Evolutionary conservation across 2,329 filamentous ascomycete species (phyloP), one percentile per base, ranked within the genome.

Genomic region (Ceratocystis alfenasii): DNA sequence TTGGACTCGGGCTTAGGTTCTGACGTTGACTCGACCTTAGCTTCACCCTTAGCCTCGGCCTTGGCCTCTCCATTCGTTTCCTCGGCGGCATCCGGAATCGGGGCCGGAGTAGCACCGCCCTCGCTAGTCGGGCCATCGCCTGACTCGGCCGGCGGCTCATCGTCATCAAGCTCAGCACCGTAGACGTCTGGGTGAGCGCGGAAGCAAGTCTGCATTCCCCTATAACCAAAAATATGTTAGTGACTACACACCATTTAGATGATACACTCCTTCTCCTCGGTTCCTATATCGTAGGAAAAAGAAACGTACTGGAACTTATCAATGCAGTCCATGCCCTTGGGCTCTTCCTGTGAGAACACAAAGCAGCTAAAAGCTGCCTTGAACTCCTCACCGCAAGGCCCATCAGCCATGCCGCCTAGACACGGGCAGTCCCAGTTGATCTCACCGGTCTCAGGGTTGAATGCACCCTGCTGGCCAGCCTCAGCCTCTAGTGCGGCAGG

Each of bases 361-460:
- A 99, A 99, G 79, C 94, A 99, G 83, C 91, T 96, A 73, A 99
- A 99, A 0, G 94, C 94, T 28, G 87, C 86, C 79, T 87, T 91
- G 83, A 99, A 99, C 73, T 97, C 87, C 74, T 95, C 90, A 61
- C 94, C 94, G 74, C 94, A 99, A 65, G 94, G 94, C 0, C 94
- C 94, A 73, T 96, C 79, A 6, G 94, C 94, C 94, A 99, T 99
- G 64, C 94, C 94, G 62, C 94, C 94, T 44, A 99, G 79, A 75
- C 94, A 99, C 17, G 94, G 94, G 76, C 94, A 99, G 75, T 97
- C 94, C 94, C 94, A 99, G 81, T 99, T 99, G 78, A 99, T 99
- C 82, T 99, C 94, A 71, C 94, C 94, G 8, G 94, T 99, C 79
- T 97, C 94, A 2, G 92, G 91, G 76, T 99, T 95, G 79, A 97